phyloP scores from a whole-genome alignment of 306 rosid species.

The Carpinus viminea region DNA sequence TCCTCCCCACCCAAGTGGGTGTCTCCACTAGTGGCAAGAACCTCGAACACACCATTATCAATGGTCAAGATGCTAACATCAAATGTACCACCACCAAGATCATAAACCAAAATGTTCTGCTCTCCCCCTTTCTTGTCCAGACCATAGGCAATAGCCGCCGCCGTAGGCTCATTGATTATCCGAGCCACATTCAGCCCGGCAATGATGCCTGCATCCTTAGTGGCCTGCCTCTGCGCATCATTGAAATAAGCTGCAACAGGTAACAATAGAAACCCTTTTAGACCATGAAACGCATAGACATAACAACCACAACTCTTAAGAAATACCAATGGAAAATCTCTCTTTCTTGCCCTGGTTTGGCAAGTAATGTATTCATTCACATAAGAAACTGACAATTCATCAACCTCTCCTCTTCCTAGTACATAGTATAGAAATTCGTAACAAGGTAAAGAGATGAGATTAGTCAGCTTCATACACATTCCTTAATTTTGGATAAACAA shows the following conservation, averaged over 20 bases:
- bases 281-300: neutral
- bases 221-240: conserved; percentile 59
- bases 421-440: no score
- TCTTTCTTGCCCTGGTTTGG: neutral
- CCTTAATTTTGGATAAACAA: neutral
- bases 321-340: neutral
- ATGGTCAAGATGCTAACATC: conserved; percentile 65
- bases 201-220: conserved; percentile 51
- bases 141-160: conserved; percentile 59
- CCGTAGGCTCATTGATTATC: conserved; percentile 56
- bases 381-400: neutral
- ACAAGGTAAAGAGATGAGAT: no score
- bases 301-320: neutral
- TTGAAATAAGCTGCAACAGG: conserved; percentile 53
- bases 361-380: neutral
- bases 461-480: neutral
- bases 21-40: conserved; percentile 55
- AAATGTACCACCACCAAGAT: conserved; percentile 70
- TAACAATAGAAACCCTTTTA: conserved; percentile 10
- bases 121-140: conserved; percentile 52
- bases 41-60: conserved; percentile 63
- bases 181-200: conserved; percentile 52
- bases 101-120: conserved; percentile 48
- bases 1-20: conserved; percentile 71
- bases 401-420: neutral